Percentiles rank a stretch among this genome's conserved stretches.
Conservation (phyloP, 2,329 filamentous ascomycete genomes). For the Exophiala spinifera region DNA sequence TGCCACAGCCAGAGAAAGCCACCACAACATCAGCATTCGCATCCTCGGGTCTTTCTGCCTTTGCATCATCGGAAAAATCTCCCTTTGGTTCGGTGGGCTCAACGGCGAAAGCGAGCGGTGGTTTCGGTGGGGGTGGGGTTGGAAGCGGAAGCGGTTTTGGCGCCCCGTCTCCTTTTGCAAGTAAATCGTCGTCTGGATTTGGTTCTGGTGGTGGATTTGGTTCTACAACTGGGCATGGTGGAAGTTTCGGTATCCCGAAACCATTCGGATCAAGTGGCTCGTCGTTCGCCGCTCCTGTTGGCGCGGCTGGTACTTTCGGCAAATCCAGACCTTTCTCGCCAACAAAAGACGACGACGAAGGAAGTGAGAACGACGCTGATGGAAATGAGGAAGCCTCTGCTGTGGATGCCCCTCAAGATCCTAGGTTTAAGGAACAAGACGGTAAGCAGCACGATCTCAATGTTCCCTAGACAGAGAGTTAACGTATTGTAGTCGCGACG, state of each 20-base stretch:
- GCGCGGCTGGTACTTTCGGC: constrained; percentile 44
- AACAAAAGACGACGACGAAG: constrained; percentile 55
- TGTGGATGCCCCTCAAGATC: constrained; percentile 50
- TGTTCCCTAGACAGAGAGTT: constrained; percentile 22
- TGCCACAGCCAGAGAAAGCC: constrained; percentile 30
- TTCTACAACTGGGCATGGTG: constrained; percentile 38
- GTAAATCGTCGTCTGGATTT: constrained; percentile 38
- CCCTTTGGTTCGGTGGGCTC: constrained; percentile 56
- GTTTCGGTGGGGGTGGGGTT: constrained; percentile 15
- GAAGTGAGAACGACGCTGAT: constrained; percentile 45
- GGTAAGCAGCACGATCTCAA: constrained; percentile 51
- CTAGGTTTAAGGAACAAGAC: constrained; percentile 56
- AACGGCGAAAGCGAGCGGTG: constrained; percentile 39
- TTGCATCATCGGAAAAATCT: constrained; percentile 60
- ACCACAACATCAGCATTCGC: constrained; percentile 64
- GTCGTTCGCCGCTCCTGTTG: constrained; percentile 66
- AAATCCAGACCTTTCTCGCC: constrained; percentile 67
- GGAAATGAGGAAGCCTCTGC: constrained; percentile 60
- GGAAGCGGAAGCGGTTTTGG: constrained; percentile 31
- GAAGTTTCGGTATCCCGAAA: constrained; percentile 39
- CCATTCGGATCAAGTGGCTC: constrained; percentile 49
- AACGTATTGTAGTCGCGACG: constrained; percentile 64
- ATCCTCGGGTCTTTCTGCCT: constrained; percentile 64
- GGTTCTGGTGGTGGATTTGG: constrained; percentile 35
- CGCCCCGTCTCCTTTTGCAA: constrained; percentile 32